Evolutionary conservation across 495 filamentous ascomycete species (phyloP).

Genomic region (Xylaria longipes): DNA sequence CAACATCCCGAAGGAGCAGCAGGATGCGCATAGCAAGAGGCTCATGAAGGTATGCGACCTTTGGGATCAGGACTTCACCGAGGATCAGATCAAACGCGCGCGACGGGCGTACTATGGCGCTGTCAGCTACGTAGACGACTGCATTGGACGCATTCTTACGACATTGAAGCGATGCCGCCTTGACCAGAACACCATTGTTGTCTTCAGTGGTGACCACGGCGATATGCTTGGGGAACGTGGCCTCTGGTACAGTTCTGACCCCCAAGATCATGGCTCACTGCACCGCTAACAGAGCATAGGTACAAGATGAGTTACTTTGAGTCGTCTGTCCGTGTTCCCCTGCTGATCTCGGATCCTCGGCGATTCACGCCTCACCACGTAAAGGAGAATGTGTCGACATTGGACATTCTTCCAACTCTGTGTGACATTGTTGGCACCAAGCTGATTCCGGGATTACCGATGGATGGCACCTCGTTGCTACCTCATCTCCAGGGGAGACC

Average conservation of each 20-base stretch:
- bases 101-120: conserved; percentile 87
- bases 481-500: conserved; percentile 70
- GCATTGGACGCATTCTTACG: conserved; percentile 77
- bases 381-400: conserved; percentile 77
- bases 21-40: conserved; percentile 81
- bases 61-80: conserved; percentile 75
- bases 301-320: conserved; percentile 96
- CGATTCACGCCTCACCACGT: conserved; percentile 72
- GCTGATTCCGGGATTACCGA: conserved; percentile 66
- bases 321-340: conserved; percentile 79
- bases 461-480: conserved; percentile 78
- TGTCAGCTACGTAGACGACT: conserved; percentile 87
- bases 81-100: conserved; percentile 79
- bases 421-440: conserved; percentile 76
- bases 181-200: conserved; percentile 79
- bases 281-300: conserved; percentile 38
- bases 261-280: conserved; percentile 23
- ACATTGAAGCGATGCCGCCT: conserved; percentile 76
- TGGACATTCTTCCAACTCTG: conserved; percentile 86
- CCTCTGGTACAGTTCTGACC: conserved; percentile 60
- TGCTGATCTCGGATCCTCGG: conserved; percentile 76
- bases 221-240: conserved; percentile 92
- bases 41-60: conserved; percentile 82
- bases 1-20: conserved; percentile 73
- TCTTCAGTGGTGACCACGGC: conserved; percentile 89